phyloP scores from a whole-genome alignment of 768 basidiomycete species.

The Suillus variegatus region DNA sequence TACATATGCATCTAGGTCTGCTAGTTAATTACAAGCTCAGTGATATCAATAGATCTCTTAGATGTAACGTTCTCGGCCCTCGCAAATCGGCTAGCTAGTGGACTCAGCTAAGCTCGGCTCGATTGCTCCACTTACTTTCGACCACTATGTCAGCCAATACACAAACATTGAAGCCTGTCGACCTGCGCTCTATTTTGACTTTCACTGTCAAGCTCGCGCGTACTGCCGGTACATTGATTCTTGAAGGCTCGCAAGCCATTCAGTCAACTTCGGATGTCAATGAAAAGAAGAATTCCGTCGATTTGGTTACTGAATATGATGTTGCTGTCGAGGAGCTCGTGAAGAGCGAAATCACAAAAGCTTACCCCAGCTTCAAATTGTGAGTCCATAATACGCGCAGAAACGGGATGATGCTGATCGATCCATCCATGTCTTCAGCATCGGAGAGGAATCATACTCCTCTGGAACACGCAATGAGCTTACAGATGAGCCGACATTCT shows the following conservation, averaged over 20 bases:
- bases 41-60: not conserved
- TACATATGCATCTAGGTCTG: not conserved
- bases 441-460: conserved; percentile 93
- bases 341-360: conserved; percentile 58
- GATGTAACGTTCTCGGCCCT: not conserved
- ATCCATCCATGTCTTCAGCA: conserved; percentile 44
- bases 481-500: conserved; percentile 91
- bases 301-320: conserved; percentile 95
- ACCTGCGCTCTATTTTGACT: conserved; percentile 61
- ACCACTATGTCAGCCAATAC: conserved; percentile 29
- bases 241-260: conserved; percentile 77
- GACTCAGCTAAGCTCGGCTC: not conserved
- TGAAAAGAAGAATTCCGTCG: conserved; percentile 93
- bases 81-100: not conserved
- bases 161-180: conserved; percentile 34
- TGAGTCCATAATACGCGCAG: conserved; percentile 39
- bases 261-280: conserved; percentile 57
- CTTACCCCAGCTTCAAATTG: conserved; percentile 83
- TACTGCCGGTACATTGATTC: conserved; percentile 72
- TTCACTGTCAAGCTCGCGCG: conserved; percentile 76
- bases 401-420: not conserved
- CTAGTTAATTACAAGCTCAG: not conserved
- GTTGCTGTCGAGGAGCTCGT: conserved; percentile 88
- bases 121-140: conserved; percentile 1
- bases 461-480: conserved; percentile 67